These are phyloP conservation scores for Nepenthes alata DNA, from an alignment of 179 eudicot species.

Conservation along the genomic window DNA sequence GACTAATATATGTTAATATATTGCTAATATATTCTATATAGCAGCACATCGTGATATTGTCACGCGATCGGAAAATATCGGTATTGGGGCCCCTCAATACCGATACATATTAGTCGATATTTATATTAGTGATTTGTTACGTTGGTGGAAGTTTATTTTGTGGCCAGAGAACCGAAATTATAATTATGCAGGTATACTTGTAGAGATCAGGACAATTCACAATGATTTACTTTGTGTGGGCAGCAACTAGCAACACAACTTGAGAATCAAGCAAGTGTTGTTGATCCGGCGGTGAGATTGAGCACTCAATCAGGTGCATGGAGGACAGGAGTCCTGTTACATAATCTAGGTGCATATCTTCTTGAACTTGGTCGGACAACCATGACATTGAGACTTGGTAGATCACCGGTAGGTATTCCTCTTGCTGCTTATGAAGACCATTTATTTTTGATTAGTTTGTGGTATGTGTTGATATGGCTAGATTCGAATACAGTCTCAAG, in stretches of 20 bases:
- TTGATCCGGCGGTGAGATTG: conserved; percentile 47
- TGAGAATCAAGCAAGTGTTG: conserved; percentile 38
- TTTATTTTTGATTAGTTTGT: not conserved
- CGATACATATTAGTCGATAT: too few relatives aligned
- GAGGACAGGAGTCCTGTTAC: conserved; percentile 65
- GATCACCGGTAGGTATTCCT: conserved; percentile 54
- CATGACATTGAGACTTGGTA: conserved; percentile 79
- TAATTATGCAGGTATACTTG: not conserved
- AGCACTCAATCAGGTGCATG: conserved; percentile 49
- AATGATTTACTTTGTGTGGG: conserved; percentile 14
- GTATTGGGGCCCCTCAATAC: too few relatives aligned
- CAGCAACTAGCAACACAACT: conserved; percentile 71
- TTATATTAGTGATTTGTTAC: not conserved
- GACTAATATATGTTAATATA: too few relatives aligned
- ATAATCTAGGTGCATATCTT: conserved; percentile 76
- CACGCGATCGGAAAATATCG: too few relatives aligned
- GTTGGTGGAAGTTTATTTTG: not conserved
- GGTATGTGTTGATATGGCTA: conserved; percentile 3
- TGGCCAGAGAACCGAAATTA: not conserved
- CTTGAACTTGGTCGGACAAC: conserved; percentile 93
- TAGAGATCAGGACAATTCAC: not conserved
- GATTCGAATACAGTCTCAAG: conserved; percentile 48
- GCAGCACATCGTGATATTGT: too few relatives aligned
- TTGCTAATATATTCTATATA: too few relatives aligned
- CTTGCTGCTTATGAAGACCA: conserved; percentile 6